Conservation (phyloP, 805 yeast genomes). For the Lipomyces mesembrius region DNA sequence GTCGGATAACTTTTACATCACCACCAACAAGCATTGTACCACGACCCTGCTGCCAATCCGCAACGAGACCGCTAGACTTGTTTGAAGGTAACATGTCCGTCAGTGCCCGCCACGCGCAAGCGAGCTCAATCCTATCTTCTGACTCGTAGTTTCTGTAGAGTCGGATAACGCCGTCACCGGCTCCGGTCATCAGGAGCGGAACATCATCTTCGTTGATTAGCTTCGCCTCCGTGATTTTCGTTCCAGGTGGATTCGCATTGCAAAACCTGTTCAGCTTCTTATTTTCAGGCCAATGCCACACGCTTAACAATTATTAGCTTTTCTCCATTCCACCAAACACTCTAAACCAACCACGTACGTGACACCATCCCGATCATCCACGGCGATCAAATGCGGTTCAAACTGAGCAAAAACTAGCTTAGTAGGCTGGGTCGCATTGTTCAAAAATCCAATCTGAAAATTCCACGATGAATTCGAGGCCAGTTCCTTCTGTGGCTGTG, state of each 20-base stretch:
- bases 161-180: constrained; percentile 92
- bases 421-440: constrained; percentile 80
- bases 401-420: constrained; percentile 83
- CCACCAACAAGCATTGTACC: constrained; percentile 93
- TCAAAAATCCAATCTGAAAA: constrained; percentile 59
- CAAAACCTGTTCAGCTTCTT: constrained; percentile 69
- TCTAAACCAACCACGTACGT: constrained; percentile 43
- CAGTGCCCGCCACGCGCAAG: constrained; percentile 91
- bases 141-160: constrained; percentile 78
- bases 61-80: constrained; percentile 77
- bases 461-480: constrained; percentile 89
- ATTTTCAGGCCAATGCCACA: constrained; percentile 83
- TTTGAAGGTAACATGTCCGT: constrained; percentile 83
- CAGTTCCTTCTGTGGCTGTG: constrained; percentile 85
- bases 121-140: constrained; percentile 58
- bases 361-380: constrained; percentile 83
- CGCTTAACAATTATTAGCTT: constrained; percentile 40
- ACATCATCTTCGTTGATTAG: constrained; percentile 90
- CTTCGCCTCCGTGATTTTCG: constrained; percentile 83
- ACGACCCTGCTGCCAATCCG: constrained; percentile 97
- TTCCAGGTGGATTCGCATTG: constrained; percentile 84
- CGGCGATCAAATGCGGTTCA: constrained; percentile 77
- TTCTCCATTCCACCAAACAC: not conserved
- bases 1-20: constrained; percentile 85
- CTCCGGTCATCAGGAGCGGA: constrained; percentile 82